phyloP scores from a whole-genome alignment of 2,329 filamentous ascomycete species.

The Colletotrichum sp. region DNA sequence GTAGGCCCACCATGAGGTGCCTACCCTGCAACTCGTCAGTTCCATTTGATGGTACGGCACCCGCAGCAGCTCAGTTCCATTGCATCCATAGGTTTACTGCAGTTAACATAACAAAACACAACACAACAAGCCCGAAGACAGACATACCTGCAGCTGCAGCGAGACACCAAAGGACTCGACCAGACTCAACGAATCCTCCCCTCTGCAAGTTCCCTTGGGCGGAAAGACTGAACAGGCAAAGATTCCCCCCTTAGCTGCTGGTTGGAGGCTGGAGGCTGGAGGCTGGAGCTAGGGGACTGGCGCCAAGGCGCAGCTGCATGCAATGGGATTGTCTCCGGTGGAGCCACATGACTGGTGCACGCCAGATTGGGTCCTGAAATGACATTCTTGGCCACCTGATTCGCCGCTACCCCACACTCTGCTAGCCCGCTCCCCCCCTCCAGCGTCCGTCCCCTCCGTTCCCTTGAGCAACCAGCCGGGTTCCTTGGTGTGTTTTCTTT shows the following conservation, averaged over 20 bases:
- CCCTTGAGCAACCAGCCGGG: background rate
- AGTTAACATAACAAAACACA: background rate
- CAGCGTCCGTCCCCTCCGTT: background rate
- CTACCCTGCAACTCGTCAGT: background rate
- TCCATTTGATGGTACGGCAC: background rate
- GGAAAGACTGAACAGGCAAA: background rate
- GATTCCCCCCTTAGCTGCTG: background rate
- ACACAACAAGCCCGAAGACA: background rate
- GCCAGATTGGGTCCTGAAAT: constrained; percentile 10
- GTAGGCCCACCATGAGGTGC: background rate
- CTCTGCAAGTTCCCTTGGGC: background rate
- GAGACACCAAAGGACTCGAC: background rate
- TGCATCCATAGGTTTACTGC: background rate
- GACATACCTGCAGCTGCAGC: background rate
- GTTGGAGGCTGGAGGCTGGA: background rate
- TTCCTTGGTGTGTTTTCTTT: background rate
- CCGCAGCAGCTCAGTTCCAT: background rate
- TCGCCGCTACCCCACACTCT: constrained; percentile 24
- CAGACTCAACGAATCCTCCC: background rate
- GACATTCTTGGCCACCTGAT: constrained; percentile 19
- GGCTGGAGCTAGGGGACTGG: background rate
- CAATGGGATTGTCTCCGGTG: constrained; percentile 6
- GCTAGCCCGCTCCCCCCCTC: background rate
- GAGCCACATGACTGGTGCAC: constrained; percentile 22
- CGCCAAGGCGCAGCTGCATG: constrained; percentile 7